These are phyloP conservation scores for Punctularia strigosozonata DNA, from an alignment of 768 basidiomycete species.

Conservation along the genomic window DNA sequence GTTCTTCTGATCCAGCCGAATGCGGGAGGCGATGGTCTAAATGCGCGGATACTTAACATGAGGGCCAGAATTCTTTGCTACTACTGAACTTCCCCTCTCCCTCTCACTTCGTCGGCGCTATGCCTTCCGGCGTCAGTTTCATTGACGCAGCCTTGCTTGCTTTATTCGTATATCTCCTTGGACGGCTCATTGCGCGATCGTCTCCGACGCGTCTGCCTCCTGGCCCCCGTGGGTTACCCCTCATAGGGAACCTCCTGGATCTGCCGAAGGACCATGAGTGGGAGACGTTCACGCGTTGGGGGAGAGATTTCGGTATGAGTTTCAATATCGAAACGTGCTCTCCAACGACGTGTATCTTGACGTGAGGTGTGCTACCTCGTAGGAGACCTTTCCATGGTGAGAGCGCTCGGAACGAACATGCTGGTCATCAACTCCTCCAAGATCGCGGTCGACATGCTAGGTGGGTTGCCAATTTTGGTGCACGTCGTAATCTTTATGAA, in stretches of 20 bases:
- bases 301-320: conserved; percentile 17
- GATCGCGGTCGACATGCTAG: conserved; percentile 14
- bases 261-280: conserved; percentile 15
- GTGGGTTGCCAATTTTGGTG: no score
- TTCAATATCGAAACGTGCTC: not conserved
- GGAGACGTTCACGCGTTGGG: conserved; percentile 15
- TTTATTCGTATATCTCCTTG: not conserved
- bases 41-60: no score
- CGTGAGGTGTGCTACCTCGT: not conserved
- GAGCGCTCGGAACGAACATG: conserved; percentile 14
- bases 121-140: conserved; percentile 4
- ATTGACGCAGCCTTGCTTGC: conserved; percentile 2
- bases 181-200: conserved; percentile 3
- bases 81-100: conserved; percentile 1
- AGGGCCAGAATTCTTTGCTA: no score
- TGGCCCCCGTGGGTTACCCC: conserved; percentile 14
- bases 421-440: conserved; percentile 17
- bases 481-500: no score
- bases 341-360: no score
- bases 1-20: no score
- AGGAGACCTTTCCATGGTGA: conserved; percentile 18
- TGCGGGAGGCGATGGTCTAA: no score
- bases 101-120: not conserved
- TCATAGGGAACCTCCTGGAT: conserved; percentile 18
- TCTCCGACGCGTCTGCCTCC: conserved; percentile 21